Base-by-base conservation (phyloP, 2,329 filamentous ascomycete genomes). In the Pestalotiopsis sp. region DNA sequence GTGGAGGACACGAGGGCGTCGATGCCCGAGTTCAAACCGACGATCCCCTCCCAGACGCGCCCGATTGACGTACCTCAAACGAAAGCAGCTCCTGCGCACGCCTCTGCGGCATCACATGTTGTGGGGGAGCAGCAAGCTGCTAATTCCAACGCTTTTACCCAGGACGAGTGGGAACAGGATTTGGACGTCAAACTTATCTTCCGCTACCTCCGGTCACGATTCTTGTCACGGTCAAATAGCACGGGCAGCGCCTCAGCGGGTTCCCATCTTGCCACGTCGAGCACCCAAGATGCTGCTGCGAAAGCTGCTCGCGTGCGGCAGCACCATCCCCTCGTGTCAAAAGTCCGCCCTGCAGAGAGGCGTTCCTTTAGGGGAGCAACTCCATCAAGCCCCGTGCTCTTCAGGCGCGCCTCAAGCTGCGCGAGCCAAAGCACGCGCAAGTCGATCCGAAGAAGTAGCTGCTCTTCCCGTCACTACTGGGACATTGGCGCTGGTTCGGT, bases 161-260 rank as follows among this genome's bases (percentile, higher is more conserved):
- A 93, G 74, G 93, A 96, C 45, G 96, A 97, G 77, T 99, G 96
- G 96, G 95, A 98, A 80, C 91, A 92, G 70, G 93, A 97, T 67
- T 87, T 98, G 4, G 95, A 98, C 76, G 89, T 98, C 72, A 93
- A 92, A 77, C 92, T 97, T 78, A 93, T 98, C 41, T 98, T 98
- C 83, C 90, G 91, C 63, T 98, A 96, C 77, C 86, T 97, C 38
- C 89, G 91, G 69, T 92, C 89, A 20, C 90, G 93, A 69, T 95
- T 97, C 79, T 85, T 89, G 69, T 83, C 87, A 17, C 82, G 83
- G 6, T 78, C 84, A 23, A 78, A 80, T 67, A 79, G 83, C 70
- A 80, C 76, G 72, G 79, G 84, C 27, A 80, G 80, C 72, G 80
- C 82, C 14, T 76, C 83, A 59, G 81, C 83, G 17, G 84, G 83